Base-by-base conservation (phyloP, 257 asterid species). In the Solanum ossicruentum region DNA sequence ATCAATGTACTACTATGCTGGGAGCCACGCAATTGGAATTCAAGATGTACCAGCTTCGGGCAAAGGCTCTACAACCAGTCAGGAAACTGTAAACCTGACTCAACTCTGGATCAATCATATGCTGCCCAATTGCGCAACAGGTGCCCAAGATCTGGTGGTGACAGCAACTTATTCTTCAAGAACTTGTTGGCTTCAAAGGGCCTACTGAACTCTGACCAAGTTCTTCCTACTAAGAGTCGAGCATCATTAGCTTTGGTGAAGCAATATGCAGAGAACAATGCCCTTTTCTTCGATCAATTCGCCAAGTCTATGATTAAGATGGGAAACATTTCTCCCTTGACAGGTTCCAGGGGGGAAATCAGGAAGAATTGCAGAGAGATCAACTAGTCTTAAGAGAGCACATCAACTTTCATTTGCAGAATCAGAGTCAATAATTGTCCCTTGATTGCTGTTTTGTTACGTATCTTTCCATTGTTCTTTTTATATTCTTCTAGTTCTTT, bases 11-110 rank as follows among this genome's bases (percentile, higher is more conserved):
- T 26, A 26, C 28, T 26, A 26, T 26, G 28, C 95, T 92, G 98
- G 99, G 52, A 94, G 98, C 88, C 99, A 95, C 91, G 94, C 97
- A 58, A 94, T 95, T 51, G 98, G 99, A 60, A 92, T 21, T 84
- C 98, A 78, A 92, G 98, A 82, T 95, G 99, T 65, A 86, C 84
- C 47, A 94, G 92, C 91, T 95, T 95, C 93, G 92, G 96, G 69
- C 98, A 93, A 71, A 94, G 99, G 91, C 93, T 95, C 20, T 95
- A 95, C 92, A 92, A 91, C 80, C 98, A 94, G 80, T 54, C 93
- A n/a, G 98, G 98, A 85, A 94, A 91, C 58, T 85, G 93, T n/a
- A 77, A 17, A 72, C 92, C 97, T 0, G 98, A 94, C 81, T 86
- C 7, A 84, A 90, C 92, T 12, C 84, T 95, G 66, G 97, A 95